A percentile compares a stretch with the other conserved stretches of the same genome.
Evolutionary conservation across 2,329 filamentous ascomycete genomes (phyloP).

Genomic region (Penicillium glabrum): DNA sequence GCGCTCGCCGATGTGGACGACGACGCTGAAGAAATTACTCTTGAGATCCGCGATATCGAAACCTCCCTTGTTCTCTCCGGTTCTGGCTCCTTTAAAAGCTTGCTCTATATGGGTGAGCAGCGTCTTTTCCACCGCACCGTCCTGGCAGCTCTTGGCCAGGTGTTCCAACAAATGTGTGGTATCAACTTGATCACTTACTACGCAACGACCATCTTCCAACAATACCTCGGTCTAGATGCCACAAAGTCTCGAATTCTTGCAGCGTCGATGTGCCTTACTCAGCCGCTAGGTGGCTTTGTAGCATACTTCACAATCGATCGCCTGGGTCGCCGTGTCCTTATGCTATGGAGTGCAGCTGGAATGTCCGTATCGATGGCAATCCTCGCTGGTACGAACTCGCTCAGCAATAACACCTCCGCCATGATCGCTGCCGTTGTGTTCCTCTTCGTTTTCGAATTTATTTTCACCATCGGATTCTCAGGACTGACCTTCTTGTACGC

Average conservation of each 20-base stretch:
- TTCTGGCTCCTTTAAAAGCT: constrained; percentile 35
- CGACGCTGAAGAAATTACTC: constrained; percentile 37
- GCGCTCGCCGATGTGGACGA: constrained; percentile 46
- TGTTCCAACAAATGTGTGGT: constrained; percentile 40
- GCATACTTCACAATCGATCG: constrained; percentile 50
- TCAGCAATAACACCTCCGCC: constrained; percentile 42
- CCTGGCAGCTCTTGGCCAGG: constrained; percentile 34
- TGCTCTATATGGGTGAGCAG: constrained; percentile 36
- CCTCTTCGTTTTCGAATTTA: constrained; percentile 62
- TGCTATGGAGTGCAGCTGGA: constrained; percentile 33
- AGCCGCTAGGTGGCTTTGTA: constrained; percentile 40
- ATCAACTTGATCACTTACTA: constrained; percentile 40
- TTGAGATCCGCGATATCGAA: constrained; percentile 42
- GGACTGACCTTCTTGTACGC: constrained; percentile 63
- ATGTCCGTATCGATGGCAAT: constrained; percentile 32
- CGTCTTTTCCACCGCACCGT: constrained; percentile 35
- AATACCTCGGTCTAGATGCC: constrained; percentile 26
- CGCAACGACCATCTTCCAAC: constrained; percentile 37
- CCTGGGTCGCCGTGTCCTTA: constrained; percentile 38
- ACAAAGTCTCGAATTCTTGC: constrained; percentile 29
- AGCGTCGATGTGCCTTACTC: constrained; percentile 30
- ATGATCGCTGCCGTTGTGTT: constrained; percentile 56
- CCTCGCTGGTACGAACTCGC: constrained; percentile 53
- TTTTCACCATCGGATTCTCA: constrained; percentile 60
- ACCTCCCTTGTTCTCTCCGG: constrained; percentile 9